Evolutionary conservation across 1,139 yeast genomes (phyloP), one percentile per base, ranked within the genome.

Genomic region (Pichia kudriavzevii): DNA sequence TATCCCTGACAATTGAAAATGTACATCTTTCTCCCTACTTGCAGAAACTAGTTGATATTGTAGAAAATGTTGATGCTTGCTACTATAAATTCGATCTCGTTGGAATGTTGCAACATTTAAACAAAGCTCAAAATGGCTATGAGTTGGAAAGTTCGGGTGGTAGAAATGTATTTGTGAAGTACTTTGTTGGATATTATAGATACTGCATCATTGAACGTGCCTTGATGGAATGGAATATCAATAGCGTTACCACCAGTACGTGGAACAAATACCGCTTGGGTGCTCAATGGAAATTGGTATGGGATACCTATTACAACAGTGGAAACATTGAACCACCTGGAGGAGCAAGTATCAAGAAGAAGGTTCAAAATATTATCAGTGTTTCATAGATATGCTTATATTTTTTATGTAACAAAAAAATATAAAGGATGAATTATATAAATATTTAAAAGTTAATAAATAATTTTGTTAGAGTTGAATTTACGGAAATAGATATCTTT

Each of bases 61-160:
- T 34, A 10, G 31, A 22, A 7, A n/a, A 28, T 5, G 32, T 37
- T 10, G 24, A 37, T 13, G n/a, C 23, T 3, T 17, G 19, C 2
- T 37, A 37, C 16, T 4, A 14, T 5, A 16, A 23, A 4, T 28
- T 23, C 15, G 22, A 34, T 14, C 13, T 37, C 11, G 20, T 37
- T 22, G 32, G 28, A n/a, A 34, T 37, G 37, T 21, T 37, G 7
- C 20, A 38, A 15, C 12, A 8, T 14, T 19, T 37, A 13, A 34
- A 35, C 12, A 37, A 37, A 28, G 37, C 38, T 12, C 38, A 37
- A 28, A 30, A 30, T 2, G 40, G 40, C n/a, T 37, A 19, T 20
- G 40, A 36, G 28, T 8, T 30, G 6, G 14, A 19, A 10, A 23
- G 12, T 9, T 8, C 15, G 3, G 26, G 29, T 24, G 15, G 7